Base-by-base conservation (phyloP, 2,329 filamentous ascomycete species). In the Colletotrichum viniferum region DNA sequence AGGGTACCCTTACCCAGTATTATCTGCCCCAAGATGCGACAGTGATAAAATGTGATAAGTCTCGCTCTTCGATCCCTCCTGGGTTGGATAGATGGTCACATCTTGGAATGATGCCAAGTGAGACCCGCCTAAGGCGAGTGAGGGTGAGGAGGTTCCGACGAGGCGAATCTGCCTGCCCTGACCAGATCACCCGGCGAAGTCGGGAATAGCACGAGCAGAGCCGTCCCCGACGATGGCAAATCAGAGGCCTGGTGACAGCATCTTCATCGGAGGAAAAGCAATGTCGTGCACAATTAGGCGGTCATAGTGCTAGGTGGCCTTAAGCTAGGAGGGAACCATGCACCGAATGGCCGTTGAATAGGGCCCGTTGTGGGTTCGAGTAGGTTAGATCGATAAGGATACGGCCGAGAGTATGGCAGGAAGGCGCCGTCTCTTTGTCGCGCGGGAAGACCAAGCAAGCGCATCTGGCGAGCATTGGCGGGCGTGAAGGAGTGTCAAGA, bases 351-450 rank as follows among this genome's bases (percentile, higher is more conserved):
- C 69, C 73, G 73, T 75, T 75, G 73, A 52, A 48, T 58, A 75
- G 56, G 73, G 58, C 73, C 69, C 73, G 63, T 75, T 75, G 48
- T 48, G 69, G 56, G 58, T 32, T 36, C 58, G 26, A 64, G 32
- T 43, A 34, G 14, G 56, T 66, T 75, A 73, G 73, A 26, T 60
- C 58, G 34, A 32, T 73, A 60, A 73, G 69, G 56, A 75, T 75
- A 75, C 73, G 73, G 73, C 73, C 73, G 73, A 68, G 43, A 75
- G 65, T 36, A 43, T 75, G 69, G 34, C 63, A 73, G 69, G 63
- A 75, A 63, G 73, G 63, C 69, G 73, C 73, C 73, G 73, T 75
- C 69, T 63, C 73, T 75, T 75, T 75, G 69, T 75, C 64, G 26
- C 36, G 18, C 73, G 73, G 73, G 73, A 75, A 60, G 58, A 18